Evolutionary conservation across 495 filamentous ascomycete species (phyloP), one percentile per base, ranked within the genome.

Genomic region (Chaetomidium leptoderma): DNA sequence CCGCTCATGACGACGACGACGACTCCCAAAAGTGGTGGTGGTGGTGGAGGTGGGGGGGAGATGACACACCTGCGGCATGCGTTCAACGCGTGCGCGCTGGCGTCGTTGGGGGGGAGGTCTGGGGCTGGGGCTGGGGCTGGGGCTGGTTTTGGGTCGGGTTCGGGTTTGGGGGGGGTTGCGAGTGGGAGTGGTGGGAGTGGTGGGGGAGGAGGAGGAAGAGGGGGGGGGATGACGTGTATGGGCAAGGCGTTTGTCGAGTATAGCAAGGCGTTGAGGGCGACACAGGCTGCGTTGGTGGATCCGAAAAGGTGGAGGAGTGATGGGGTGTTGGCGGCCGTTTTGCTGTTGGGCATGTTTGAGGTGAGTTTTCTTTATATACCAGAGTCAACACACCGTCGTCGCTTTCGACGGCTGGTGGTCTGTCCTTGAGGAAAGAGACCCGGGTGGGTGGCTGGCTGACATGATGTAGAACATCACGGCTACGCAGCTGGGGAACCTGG

Each of bases 271-370:
- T 62, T 89, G 45, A 70, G 71, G 7, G 75, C 74, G 35, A 81
- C 80, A 0, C 79, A 84, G 45, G 53, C 71, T 1, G 79, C 83
- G 0, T 69, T 89, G 36, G 69, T 75, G 45, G 73, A 78, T 29
- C 76, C 78, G 26, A 62, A 74, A 10, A 21, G 29, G 51, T 61
- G 46, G 53, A 61, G 72, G 57, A 69, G 78, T 21, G 81, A 87
- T 57, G 72, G 76, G 37, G 81, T 82, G 13, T 65, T 89, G n/a
- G 79, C 83, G 27, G 74, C 83, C 0, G 79, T 88, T 23, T 68
- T 89, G 37, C 63, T 87, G 27, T 70, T 88, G 42, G 82, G 81
- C 0, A 77, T 83, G n/a, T 88, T 83, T 55, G 85, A 88, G 77
- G 83, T 85, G 61, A 39, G 72, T 69, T 4, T n/a, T 17, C 17